These are phyloP conservation scores for Buddleja alternifolia DNA, from an alignment of 257 asterid genomes.

Conservation along the genomic window DNA sequence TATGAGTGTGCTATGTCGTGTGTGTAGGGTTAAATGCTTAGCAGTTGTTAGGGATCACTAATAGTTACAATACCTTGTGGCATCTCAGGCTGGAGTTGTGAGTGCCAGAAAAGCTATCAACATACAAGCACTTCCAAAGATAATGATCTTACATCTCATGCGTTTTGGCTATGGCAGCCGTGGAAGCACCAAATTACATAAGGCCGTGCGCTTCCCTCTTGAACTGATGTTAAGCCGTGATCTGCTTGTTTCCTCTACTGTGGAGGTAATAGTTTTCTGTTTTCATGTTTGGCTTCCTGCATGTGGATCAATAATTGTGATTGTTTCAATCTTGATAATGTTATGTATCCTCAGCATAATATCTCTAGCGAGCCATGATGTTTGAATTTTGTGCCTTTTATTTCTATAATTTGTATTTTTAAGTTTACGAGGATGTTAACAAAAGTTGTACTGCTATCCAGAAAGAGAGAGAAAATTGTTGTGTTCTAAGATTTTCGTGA, in stretches of 20 bases:
- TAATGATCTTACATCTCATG: slow-evolving; percentile 86
- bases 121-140: slow-evolving; percentile 76
- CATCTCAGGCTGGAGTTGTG: slow-evolving; percentile 66
- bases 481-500: no score
- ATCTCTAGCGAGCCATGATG: neutral
- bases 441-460: no score
- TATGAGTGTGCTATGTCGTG: neutral
- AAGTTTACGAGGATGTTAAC: no score
- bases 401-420: no score
- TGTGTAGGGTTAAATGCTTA: neutral
- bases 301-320: slow-evolving; percentile 13
- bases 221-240: slow-evolving; percentile 74
- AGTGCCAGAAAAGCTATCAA: slow-evolving; percentile 75
- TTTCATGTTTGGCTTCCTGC: slow-evolving; percentile 13
- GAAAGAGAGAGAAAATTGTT: no score
- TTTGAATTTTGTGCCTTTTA: no score
- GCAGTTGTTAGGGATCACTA: slow-evolving; percentile 15
- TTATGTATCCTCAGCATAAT: no score
- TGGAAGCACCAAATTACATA: slow-evolving; percentile 90
- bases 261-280: slow-evolving; percentile 57
- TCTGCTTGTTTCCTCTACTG: slow-evolving; percentile 63
- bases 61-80: slow-evolving; percentile 6
- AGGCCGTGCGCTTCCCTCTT: slow-evolving; percentile 76
- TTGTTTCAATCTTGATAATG: neutral
- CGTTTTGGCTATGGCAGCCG: slow-evolving; percentile 74